These are phyloP conservation scores for Lepidium sativum DNA, from an alignment of 345 rosid species.

Conservation along the genomic window DNA sequence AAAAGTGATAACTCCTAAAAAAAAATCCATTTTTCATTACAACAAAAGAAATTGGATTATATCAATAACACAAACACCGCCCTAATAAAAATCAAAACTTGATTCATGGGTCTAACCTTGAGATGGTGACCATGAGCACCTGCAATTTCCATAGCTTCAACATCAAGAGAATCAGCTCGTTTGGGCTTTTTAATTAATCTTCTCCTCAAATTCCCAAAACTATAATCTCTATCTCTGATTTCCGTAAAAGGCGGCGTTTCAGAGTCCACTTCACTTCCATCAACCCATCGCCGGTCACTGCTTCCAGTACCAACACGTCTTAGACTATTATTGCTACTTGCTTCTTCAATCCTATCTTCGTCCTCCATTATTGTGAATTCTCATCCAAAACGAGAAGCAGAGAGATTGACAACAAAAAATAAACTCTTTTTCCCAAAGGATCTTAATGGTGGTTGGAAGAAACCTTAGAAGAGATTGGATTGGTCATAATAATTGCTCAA, in stretches of 20 bases:
- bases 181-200: constrained; percentile 64
- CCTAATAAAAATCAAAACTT: constrained; percentile 9
- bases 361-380: constrained; percentile 33
- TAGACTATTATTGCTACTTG: constrained; percentile 36
- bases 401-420: not conserved
- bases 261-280: constrained; percentile 78
- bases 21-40: not conserved
- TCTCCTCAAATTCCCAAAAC: constrained; percentile 61
- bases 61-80: not conserved
- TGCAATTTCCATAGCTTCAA: constrained; percentile 90
- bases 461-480: not conserved
- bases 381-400: not conserved
- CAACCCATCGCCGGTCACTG: constrained; percentile 85
- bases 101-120: constrained; percentile 36
- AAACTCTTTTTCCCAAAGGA: not conserved
- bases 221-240: constrained; percentile 29
- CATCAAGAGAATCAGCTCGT: constrained; percentile 82
- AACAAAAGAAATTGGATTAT: not conserved
- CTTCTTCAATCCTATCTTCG: constrained; percentile 75
- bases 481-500: constrained; percentile 7
- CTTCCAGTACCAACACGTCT: constrained; percentile 38
- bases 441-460: constrained; percentile 9
- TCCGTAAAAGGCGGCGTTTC: constrained; percentile 45
- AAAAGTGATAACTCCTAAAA: constrained; percentile 63
- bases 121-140: constrained; percentile 44